Evolutionary conservation across 2,329 filamentous ascomycete genomes (phyloP).

Genomic region (Achaetomium macrosporum): DNA sequence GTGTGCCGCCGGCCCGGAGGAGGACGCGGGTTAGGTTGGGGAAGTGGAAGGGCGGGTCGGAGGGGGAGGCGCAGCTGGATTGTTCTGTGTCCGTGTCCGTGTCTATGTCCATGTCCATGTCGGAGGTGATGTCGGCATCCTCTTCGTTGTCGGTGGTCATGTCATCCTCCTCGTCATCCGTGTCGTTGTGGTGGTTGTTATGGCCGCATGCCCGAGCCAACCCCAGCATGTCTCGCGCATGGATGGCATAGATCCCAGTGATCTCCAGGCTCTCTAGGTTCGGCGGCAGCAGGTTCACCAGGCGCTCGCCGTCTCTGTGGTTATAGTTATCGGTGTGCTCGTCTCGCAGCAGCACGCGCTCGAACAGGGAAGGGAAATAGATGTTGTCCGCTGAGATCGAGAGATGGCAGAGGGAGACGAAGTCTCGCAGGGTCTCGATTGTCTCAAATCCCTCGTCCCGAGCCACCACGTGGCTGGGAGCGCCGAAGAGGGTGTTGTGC

Average conservation of each 20-base stretch:
- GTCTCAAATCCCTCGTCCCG: background rate
- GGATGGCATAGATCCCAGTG: conserved; percentile 4
- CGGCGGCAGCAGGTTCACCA: background rate
- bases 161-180: background rate
- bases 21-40: background rate
- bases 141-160: no score
- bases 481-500: background rate
- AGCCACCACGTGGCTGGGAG: background rate
- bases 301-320: background rate
- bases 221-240: background rate
- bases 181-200: background rate
- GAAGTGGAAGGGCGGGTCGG: background rate
- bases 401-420: conserved; percentile 1
- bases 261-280: background rate
- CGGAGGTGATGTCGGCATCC: no score
- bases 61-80: no score
- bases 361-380: conserved; percentile 1
- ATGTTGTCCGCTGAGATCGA: conserved; percentile 5
- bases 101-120: no score
- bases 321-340: background rate
- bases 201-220: background rate
- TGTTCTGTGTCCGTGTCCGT: no score
- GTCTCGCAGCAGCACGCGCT: conserved; percentile 4
- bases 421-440: background rate
- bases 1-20: background rate